Conservation (phyloP, 192 early-diverging fungal genomes). For the Backusella australiensis region DNA sequence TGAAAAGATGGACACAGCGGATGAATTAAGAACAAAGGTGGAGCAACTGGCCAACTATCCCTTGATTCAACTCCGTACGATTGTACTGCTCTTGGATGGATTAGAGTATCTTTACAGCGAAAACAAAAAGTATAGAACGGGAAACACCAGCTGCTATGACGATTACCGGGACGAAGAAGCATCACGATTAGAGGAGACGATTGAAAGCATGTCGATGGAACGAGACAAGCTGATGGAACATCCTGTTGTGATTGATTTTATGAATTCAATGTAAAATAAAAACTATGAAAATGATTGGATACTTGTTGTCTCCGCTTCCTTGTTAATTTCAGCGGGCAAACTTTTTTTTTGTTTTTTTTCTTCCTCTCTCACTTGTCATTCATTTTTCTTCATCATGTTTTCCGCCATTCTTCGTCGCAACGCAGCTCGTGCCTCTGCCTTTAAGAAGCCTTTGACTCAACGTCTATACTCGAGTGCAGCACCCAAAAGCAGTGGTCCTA, state of each 20-base stretch:
- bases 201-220: background rate
- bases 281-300: background rate
- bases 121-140: background rate
- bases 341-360: background rate
- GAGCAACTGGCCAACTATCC: background rate
- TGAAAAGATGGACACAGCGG: background rate
- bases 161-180: background rate
- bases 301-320: background rate
- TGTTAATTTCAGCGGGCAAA: background rate
- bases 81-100: slow-evolving; percentile 24
- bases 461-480: slow-evolving; percentile 8
- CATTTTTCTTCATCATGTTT: background rate
- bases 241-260: background rate
- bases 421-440: background rate
- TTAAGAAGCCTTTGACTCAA: slow-evolving; percentile 1
- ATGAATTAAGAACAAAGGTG: background rate
- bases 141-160: background rate
- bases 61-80: slow-evolving; percentile 21
- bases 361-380: background rate
- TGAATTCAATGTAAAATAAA: background rate
- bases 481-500: slow-evolving; percentile 22
- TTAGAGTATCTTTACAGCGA: background rate
- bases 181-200: background rate
- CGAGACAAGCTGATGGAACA: background rate
- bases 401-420: background rate